Conservation (phyloP, 306 rosid species). For the Erythrophleum fordii region DNA sequence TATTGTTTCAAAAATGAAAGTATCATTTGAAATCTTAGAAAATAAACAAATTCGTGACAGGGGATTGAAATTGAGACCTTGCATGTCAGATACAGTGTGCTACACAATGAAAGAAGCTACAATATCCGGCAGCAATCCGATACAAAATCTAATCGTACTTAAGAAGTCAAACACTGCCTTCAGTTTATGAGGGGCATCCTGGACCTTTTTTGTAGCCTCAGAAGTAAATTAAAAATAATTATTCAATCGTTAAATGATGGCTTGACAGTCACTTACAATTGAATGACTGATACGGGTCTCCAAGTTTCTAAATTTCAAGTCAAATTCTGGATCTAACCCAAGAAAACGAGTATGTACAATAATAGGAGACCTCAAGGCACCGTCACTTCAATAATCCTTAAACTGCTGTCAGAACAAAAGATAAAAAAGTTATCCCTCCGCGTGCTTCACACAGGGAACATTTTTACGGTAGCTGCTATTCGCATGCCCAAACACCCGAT, state of each 20-base stretch:
- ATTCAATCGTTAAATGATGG: conserved; percentile 14
- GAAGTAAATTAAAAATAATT: conserved; percentile 30
- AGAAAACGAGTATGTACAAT: conserved; percentile 40
- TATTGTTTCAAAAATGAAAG: neutral
- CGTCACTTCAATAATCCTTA: neutral
- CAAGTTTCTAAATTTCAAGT: neutral
- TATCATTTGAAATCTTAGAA: neutral
- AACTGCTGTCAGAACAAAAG: too few species aligned
- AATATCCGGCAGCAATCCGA: conserved; percentile 16
- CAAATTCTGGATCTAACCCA: conserved; percentile 27
- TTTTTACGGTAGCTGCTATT: too few species aligned
- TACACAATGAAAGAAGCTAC: conserved; percentile 13
- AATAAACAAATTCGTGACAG: neutral
- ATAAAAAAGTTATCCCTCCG: too few species aligned
- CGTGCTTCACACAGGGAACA: too few species aligned
- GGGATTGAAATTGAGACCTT: neutral
- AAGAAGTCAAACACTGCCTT: conserved; percentile 23
- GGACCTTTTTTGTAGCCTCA: neutral
- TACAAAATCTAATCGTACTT: conserved; percentile 17
- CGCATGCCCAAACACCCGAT: too few species aligned
- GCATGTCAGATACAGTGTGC: conserved; percentile 21
- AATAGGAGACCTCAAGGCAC: conserved; percentile 20
- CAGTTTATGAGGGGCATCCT: neutral
- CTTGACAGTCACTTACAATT: conserved; percentile 15
- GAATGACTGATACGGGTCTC: conserved; percentile 6